A percentile compares a stretch with the other conserved stretches of the same genome.
Evolutionary conservation across 2,329 filamentous ascomycete genomes (phyloP).

Genomic region (Xylariaceae sp.): DNA sequence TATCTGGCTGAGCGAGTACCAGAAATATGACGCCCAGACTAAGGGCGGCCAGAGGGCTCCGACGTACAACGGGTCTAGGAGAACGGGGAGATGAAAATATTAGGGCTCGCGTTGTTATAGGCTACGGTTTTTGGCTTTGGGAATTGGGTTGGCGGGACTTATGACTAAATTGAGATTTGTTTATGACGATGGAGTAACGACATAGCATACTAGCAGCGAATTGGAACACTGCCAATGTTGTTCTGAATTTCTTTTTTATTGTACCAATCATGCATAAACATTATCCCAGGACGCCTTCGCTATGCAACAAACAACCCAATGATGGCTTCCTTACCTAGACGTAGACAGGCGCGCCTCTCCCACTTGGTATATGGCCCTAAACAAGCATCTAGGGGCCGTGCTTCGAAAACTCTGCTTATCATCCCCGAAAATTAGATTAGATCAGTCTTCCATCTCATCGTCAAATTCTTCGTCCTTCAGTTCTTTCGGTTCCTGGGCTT

Average conservation of each 20-base stretch:
- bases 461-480: slow-evolving; percentile 39
- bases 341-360: no score
- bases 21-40: slow-evolving; percentile 56
- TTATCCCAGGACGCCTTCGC: slow-evolving; percentile 32
- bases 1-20: slow-evolving; percentile 61
- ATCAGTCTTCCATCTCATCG: slow-evolving; percentile 18
- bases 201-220: slow-evolving; percentile 5
- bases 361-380: neutral
- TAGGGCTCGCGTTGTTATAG: neutral
- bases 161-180: neutral
- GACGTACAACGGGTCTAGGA: slow-evolving; percentile 19
- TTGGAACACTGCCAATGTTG: slow-evolving; percentile 5
- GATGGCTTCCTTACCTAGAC: neutral
- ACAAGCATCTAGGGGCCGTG: neutral
- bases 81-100: slow-evolving; percentile 9
- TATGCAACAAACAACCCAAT: slow-evolving; percentile 27
- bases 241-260: slow-evolving; percentile 26
- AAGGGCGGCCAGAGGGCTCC: slow-evolving; percentile 27
- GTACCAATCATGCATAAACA: slow-evolving; percentile 6
- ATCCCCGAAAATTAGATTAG: neutral
- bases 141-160: slow-evolving; percentile 3
- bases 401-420: no score
- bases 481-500: slow-evolving; percentile 40
- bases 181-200: slow-evolving; percentile 21
- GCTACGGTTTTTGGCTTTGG: slow-evolving; percentile 1